Conservation (phyloP, 2,329 filamentous ascomycete species). For the Calonectria pauciramosa region DNA sequence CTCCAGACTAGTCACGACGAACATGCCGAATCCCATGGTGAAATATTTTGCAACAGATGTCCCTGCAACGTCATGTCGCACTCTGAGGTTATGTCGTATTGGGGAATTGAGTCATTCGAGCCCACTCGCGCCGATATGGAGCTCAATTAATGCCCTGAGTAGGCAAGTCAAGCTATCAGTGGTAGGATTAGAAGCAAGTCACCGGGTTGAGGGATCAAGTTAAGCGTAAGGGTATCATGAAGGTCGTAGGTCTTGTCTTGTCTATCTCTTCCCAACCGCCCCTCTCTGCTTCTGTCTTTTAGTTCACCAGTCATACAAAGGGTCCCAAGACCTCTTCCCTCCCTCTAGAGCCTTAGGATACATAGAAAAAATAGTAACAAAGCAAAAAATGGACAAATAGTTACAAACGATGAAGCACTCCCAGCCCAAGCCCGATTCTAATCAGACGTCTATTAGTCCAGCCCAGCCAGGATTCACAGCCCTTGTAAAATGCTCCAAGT, state of each 20-base stretch:
- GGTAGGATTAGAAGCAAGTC: background rate
- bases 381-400: constrained; percentile 36
- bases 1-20: constrained; percentile 11
- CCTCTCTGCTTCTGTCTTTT: constrained; percentile 11
- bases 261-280: constrained; percentile 17
- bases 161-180: background rate
- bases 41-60: background rate
- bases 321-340: constrained; percentile 29
- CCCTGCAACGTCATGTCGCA: too few relatives aligned
- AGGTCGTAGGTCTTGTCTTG: constrained; percentile 22
- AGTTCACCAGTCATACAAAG: constrained; percentile 37
- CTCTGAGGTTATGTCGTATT: background rate
- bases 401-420: constrained; percentile 40
- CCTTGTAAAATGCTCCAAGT: constrained; percentile 48
- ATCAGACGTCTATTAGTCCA: constrained; percentile 48
- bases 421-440: constrained; percentile 45
- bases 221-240: constrained; percentile 7
- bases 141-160: background rate
- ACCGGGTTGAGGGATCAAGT: background rate
- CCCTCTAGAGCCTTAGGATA: constrained; percentile 38
- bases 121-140: background rate
- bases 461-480: constrained; percentile 43
- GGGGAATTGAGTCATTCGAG: background rate
- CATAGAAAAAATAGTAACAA: constrained; percentile 39
- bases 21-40: constrained; percentile 10